Percentiles rank a stretch among this genome's conserved stretches.
These are phyloP conservation scores for Dimocarpus longan DNA, from an alignment of 345 rosid genomes.

Conservation along the genomic window DNA sequence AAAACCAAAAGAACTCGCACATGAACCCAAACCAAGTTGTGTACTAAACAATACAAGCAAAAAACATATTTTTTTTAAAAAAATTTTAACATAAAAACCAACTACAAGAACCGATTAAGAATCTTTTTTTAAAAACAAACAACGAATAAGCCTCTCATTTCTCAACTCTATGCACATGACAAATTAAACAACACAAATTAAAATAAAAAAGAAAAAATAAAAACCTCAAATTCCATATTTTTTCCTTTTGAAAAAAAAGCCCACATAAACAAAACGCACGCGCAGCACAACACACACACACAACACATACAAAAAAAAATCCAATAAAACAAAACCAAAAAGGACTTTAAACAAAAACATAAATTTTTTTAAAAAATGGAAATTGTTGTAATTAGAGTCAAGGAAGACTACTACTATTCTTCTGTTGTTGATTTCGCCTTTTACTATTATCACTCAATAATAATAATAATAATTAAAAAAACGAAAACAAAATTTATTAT, in stretches of 20 bases:
- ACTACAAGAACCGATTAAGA: slow-evolving; percentile 3
- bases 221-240: background rate
- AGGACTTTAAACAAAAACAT: slow-evolving; percentile 10
- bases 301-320: background rate
- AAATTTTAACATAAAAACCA: background rate
- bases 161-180: background rate
- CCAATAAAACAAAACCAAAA: slow-evolving; percentile 22
- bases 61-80: no score
- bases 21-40: no score
- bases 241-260: background rate
- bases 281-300: background rate
- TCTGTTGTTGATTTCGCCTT: slow-evolving; percentile 36
- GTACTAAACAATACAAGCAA: no score
- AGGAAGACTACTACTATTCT: slow-evolving; percentile 25
- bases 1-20: slow-evolving; percentile 1
- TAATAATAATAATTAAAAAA: background rate
- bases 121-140: no score
- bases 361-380: slow-evolving; percentile 21
- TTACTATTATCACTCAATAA: slow-evolving; percentile 27
- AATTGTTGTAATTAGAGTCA: slow-evolving; percentile 31
- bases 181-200: background rate
- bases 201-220: background rate
- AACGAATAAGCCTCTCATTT: background rate
- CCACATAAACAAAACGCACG: slow-evolving; percentile 4
- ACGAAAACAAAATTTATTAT: background rate